Evolutionary conservation across 768 basidiomycete species (phyloP), one percentile per base, ranked within the genome.

Genomic region (Russula griseocarnosa): DNA sequence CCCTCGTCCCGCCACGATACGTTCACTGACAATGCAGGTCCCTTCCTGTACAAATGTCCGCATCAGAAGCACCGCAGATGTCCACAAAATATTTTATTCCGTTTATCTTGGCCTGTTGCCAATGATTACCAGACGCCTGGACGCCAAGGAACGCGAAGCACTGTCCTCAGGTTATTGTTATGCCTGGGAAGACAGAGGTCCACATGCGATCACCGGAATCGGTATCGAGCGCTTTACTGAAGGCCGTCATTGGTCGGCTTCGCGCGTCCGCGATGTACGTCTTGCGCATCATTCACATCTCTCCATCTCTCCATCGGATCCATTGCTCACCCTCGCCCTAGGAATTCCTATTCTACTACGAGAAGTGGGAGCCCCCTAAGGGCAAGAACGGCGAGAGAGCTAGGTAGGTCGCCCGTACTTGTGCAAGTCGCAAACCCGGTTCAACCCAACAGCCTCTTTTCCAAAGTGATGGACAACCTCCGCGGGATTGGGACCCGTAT

Each of bases 151-250:
- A 73, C 83, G 90, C 64, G 69, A 74, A 36, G 74, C 74, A 20
- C 88, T 93, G 70, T 68, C 79, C 20, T 82, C 90, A 0, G 90
- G 90, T 28, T 89, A 89, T 68, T 88, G 92, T 26, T 92, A 91
- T 69, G 88, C 92, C 65, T 93, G 91, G 90, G 90, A 93, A 72
- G 90, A 93, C 69, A 86, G 90, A 66, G 87, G 87, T 28, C 87
- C 90, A 8, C 90, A 88, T 71, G 85, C 87, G 34, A 79, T 81
- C 58, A 88, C 89, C 11, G 90, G 90, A 16, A 82, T 91, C 53
- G 90, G 90, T 42, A 93, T 93, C 86, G 91, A 92, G 69, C 81
- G 90, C 74, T 91, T 91, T 86, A 83, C 82, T 9, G 82, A 83
- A 66, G 82, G 90, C 44, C 87, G 91, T 82, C 87, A 88, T 53